These are phyloP conservation scores for Lentinula sp. DNA, from an alignment of 768 basidiomycete species.

Conservation along the genomic window DNA sequence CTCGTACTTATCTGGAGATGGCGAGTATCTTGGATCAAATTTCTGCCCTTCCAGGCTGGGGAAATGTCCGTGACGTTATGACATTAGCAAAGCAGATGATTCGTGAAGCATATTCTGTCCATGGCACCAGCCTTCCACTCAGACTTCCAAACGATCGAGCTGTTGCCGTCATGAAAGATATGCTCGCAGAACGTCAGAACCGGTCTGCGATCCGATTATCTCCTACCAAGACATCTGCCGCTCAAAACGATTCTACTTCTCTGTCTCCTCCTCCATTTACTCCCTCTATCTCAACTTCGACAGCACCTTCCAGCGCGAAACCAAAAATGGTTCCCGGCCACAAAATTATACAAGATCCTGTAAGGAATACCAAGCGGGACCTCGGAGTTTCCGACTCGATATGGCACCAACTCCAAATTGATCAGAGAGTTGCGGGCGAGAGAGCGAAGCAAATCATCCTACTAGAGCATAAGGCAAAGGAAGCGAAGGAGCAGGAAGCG, in stretches of 20 bases:
- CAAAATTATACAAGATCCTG: neutral
- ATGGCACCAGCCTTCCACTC: neutral
- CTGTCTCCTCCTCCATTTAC: neutral
- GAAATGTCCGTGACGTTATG: constrained; percentile 39
- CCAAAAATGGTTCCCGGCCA: neutral
- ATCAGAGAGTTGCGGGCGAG: constrained; percentile 14
- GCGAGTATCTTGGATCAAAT: constrained; percentile 21
- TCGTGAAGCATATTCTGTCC: constrained; percentile 18
- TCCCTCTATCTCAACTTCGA: constrained; percentile 9
- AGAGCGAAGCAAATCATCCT: constrained; percentile 15
- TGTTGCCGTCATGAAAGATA: neutral
- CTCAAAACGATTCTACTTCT: neutral
- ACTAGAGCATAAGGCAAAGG: constrained; percentile 10
- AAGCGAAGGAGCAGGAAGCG: constrained; percentile 1
- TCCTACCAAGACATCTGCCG: neutral
- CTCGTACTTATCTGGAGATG: constrained; percentile 18
- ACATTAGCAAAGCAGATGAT: constrained; percentile 32
- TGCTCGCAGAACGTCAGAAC: neutral
- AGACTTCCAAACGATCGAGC: neutral
- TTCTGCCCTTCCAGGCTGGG: constrained; percentile 35
- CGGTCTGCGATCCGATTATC: neutral
- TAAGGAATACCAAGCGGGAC: constrained; percentile 23
- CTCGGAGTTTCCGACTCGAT: constrained; percentile 43
- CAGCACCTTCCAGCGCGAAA: constrained; percentile 2
- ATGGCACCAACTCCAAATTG: constrained; percentile 45